Conservation (phyloP, 2,329 filamentous ascomycete genomes). For the Pestalotiopsis fici region DNA sequence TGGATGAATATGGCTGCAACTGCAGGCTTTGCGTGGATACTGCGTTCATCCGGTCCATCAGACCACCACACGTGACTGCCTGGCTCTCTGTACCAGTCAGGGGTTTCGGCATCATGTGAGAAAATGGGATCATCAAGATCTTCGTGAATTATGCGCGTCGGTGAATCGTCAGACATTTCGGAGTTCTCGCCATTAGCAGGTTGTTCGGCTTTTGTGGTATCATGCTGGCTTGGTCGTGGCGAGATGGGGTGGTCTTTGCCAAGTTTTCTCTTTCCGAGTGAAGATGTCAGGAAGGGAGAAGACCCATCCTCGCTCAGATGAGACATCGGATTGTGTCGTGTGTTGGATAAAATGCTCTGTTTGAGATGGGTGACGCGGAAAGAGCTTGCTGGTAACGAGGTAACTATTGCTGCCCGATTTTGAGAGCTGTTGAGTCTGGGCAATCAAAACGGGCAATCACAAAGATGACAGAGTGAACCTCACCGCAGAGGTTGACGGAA, state of each 20-base stretch:
- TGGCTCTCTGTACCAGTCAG: not conserved
- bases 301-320: not conserved
- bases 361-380: not conserved
- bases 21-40: constrained; percentile 32
- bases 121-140: not conserved
- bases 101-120: not conserved
- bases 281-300: constrained; percentile 6
- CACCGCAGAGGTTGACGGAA: no score
- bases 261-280: constrained; percentile 13
- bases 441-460: no score
- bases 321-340: not conserved
- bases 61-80: constrained; percentile 16
- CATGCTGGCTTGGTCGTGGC: not conserved
- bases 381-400: not conserved
- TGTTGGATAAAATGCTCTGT: no score
- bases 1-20: constrained; percentile 83
- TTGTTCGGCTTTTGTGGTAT: not conserved
- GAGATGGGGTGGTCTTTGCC: not conserved
- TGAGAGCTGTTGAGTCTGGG: no score
- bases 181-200: no score
- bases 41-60: constrained; percentile 43
- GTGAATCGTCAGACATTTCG: not conserved
- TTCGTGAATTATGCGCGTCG: not conserved
- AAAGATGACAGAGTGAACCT: no score
- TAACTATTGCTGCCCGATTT: no score